phyloP scores from a whole-genome alignment of 768 basidiomycete species.

The Gloeopeniophorella convolvens region DNA sequence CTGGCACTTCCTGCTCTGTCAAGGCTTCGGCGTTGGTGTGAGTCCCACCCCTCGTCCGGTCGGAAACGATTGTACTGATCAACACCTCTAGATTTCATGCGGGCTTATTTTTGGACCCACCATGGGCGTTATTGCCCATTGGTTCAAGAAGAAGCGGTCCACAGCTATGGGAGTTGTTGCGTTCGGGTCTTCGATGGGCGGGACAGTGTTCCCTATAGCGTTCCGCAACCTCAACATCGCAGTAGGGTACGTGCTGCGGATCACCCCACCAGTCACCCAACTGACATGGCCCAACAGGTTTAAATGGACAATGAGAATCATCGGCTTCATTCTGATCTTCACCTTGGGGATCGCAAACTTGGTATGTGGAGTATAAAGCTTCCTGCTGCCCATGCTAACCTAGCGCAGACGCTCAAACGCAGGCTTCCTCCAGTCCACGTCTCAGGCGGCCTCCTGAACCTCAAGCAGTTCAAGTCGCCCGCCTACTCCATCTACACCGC shows the following conservation, averaged over 20 bases:
- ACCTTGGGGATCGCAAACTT: constrained; percentile 50
- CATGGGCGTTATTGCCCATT: constrained; percentile 57
- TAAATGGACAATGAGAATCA: constrained; percentile 66
- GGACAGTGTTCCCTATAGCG: constrained; percentile 59
- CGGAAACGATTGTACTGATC: neutral
- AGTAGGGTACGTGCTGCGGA: constrained; percentile 41
- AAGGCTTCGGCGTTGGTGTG: constrained; percentile 63
- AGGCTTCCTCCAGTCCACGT: constrained; percentile 49
- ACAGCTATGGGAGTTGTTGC: constrained; percentile 58
- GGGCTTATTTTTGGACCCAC: constrained; percentile 62
- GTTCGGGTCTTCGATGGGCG: constrained; percentile 62
- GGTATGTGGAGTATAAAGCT: constrained; percentile 25
- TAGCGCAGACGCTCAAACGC: constrained; percentile 30
- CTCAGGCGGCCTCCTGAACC: constrained; percentile 53
- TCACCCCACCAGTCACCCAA: neutral
- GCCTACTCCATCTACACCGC: constrained; percentile 53
- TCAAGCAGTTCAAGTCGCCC: constrained; percentile 46
- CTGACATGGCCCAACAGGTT: constrained; percentile 40
- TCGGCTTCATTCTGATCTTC: constrained; percentile 55
- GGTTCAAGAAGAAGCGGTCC: constrained; percentile 58
- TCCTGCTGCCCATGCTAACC: constrained; percentile 1
- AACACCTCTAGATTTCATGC: constrained; percentile 22
- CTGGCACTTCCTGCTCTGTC: constrained; percentile 76
- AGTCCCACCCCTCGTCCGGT: constrained; percentile 23
- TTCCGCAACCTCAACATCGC: constrained; percentile 46